Evolutionary conservation across 208 protist species (phyloP), one percentile per base, ranked within the genome.

Genomic region (Acanthamoeba comandoni): DNA sequence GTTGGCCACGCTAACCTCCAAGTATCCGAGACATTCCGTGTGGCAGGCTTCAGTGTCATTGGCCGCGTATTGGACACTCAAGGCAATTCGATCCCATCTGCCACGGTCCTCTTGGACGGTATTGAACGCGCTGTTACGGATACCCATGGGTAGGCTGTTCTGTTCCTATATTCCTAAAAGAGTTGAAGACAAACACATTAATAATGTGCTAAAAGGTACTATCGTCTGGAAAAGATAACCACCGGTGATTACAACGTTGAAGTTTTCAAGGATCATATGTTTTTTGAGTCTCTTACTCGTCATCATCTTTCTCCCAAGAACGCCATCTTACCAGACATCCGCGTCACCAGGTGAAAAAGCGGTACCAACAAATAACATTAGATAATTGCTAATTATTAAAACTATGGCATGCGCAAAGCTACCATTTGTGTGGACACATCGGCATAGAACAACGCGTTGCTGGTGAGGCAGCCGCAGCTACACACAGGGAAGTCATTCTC

Each of bases 181-280:
- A 13, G 49, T 29, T 0, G 12, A 19, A 22, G 15, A 4, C n/a
- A 9, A 24, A 12, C 0, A 26, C 73, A 9, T 4, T 4, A n/a
- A 62, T 64, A 43, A 35, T 19, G 22, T 15, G 53, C 5, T 31
- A 13, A 22, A 26, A 85, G 75, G 15, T 60, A 26, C 55, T 87
- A 87, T 19, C 77, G 77, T 60, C 29, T 90, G 24, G 84, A 90
- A 52, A 90, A 90, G 64, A 53, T 90, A 65, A 43, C 51, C 43
- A 53, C 62, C 26, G 84, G 84, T 31, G 75, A 53, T 26, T 90
- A 90, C 62, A 52, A 24, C 19, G 29, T 90, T 8, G 84, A 90
- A 53, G 84, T 60, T 19, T 24, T 24, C 48, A 90, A 90, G 26
- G 84, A 90, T 35, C 84, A 75, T 53, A 31, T 75, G 17, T 90